A percentile compares a stretch with the other conserved stretches of the same genome.
Conservation (phyloP, 2,329 filamentous ascomycete species). For the Botrytis elliptica region DNA sequence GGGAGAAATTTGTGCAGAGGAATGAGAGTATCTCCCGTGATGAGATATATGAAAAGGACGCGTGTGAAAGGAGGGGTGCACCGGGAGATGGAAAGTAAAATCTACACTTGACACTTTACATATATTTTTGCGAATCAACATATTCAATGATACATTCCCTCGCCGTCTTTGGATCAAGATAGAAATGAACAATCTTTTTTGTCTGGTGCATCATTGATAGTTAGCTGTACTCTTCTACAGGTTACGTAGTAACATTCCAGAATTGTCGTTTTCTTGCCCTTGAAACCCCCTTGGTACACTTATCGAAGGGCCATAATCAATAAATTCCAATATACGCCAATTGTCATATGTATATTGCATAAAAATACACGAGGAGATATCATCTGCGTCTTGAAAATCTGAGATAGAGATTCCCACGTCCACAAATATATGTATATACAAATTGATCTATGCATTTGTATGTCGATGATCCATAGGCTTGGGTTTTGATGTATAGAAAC, state of each 20-base stretch:
- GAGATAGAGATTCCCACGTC: neutral
- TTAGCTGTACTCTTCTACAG: no score
- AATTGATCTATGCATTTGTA: fast-evolving
- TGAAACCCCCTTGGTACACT: fast-evolving
- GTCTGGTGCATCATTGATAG: no score
- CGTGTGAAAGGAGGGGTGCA: neutral
- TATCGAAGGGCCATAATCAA: neutral
- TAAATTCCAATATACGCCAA: neutral
- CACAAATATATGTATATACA: neutral
- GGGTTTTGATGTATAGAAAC: neutral
- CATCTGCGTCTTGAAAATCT: neutral
- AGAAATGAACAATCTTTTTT: neutral
- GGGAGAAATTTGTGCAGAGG: neutral
- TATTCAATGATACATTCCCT: neutral
- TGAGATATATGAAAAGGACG: neutral
- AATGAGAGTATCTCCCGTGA: neutral
- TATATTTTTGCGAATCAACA: no score
- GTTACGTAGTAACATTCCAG: no score
- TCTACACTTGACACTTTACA: neutral
- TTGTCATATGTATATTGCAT: neutral
- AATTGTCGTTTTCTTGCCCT: neutral
- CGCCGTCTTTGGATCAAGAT: neutral
- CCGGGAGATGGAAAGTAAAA: neutral
- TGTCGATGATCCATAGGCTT: neutral
- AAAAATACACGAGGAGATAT: neutral